Evolutionary conservation across 306 rosid species (phyloP).

Genomic region (Lathyrus tuberosus): DNA sequence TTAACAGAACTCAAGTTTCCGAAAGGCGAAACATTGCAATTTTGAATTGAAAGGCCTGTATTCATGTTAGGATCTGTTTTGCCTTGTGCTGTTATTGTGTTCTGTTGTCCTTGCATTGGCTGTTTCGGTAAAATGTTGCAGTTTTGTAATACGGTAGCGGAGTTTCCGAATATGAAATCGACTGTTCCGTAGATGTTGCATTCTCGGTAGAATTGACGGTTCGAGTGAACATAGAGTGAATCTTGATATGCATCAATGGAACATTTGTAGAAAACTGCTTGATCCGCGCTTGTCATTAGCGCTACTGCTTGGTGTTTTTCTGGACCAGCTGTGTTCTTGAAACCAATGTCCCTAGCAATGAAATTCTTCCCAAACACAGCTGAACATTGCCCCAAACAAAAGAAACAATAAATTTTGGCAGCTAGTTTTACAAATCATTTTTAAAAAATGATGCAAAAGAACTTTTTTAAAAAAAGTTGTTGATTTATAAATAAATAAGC

Average conservation of each 20-base stretch:
- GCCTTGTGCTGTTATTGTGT: constrained; percentile 86
- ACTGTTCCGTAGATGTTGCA: constrained; percentile 73
- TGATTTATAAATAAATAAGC: too few relatives aligned
- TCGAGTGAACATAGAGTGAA: constrained; percentile 60
- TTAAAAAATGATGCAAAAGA: not conserved
- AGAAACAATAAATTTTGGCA: not conserved
- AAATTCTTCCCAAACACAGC: constrained; percentile 50
- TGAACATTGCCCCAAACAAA: constrained; percentile 21
- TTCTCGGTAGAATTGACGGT: constrained; percentile 73
- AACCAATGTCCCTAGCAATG: constrained; percentile 69
- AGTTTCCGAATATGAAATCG: constrained; percentile 81
- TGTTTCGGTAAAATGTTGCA: constrained; percentile 56
- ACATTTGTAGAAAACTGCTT: constrained; percentile 66
- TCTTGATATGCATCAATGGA: constrained; percentile 69
- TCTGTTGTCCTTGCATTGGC: constrained; percentile 63
- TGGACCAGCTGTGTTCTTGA: constrained; percentile 70
- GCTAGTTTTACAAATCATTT: not conserved
- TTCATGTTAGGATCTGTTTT: constrained; percentile 73
- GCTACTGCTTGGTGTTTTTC: constrained; percentile 84
- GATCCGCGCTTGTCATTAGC: constrained; percentile 63
- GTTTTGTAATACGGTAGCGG: constrained; percentile 66
- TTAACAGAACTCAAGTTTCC: constrained; percentile 55
- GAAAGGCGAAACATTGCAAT: constrained; percentile 53
- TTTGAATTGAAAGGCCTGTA: constrained; percentile 70
- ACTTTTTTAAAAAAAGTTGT: too few relatives aligned